Evolutionary conservation across 345 rosid genomes (phyloP), one percentile per base, ranked within the genome.

Genomic region (Gossypium anomalum): DNA sequence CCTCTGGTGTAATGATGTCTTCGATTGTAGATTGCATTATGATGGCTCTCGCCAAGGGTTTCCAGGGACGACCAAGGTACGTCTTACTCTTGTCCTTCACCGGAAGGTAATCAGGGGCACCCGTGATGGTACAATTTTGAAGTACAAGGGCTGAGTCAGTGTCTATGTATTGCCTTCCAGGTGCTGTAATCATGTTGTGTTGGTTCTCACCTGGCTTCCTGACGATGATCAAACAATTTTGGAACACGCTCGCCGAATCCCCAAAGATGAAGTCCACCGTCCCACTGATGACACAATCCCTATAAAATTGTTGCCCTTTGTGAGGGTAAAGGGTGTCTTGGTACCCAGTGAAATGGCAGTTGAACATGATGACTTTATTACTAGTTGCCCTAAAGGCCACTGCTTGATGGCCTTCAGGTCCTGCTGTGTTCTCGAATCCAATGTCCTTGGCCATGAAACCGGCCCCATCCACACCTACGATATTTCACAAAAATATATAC

Each of bases 191-290:
- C 43, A 87, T 78, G 85, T 41, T 67, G 67, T 38, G 48, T 86
- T 87, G 41, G 7, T 34, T 34, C 41, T 34, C 41, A 34, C 7
- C 7, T 34, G 41, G 41, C 41, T 34, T 34, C 62, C 89, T 71
- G 2, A 91, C 76, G 12, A 89, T 70, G 59, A 93, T 66, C 23
- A 79, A 79, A 83, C 92, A 88, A 79, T 89, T 89, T 15, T 94
- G 97, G 76, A 92, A 83, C 5, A 88, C 60, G 10, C 86, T 81
- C 0, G 79, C 77, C 0, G 97, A 87, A 25, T 90, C 85, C 0
- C 97, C 94, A 60, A 88, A 88, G 82, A 94, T 81, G 88, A 88
- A 85, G 77, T 89, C 94, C 4, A 91, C 80, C 66, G 98, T 91
- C 15, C 92, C 94, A 2, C 83, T 65, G 71, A 93, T 79, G 75